Conservation (phyloP, 208 protist species). For the Wallacemonas sp. region DNA sequence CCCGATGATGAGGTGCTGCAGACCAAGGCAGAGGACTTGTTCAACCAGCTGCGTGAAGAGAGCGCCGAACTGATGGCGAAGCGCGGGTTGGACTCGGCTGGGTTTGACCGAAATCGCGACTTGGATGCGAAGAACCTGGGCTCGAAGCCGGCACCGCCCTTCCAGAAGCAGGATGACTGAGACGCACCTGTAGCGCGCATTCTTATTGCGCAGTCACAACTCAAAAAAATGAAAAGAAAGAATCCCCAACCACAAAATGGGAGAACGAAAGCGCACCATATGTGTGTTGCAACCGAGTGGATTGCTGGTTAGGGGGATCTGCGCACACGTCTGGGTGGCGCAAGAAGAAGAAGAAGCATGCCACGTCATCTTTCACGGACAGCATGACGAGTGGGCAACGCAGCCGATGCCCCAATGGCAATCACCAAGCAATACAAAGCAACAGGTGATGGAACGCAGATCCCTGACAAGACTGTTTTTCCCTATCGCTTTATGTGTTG, state of each 20-base stretch:
- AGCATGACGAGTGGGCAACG: too few species aligned
- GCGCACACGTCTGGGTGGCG: too few species aligned
- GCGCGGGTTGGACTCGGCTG: conserved; percentile 53
- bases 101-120: conserved; percentile 61
- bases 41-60: conserved; percentile 70
- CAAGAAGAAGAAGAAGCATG: too few species aligned
- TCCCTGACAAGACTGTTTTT: too few species aligned
- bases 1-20: conserved; percentile 69
- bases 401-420: too few species aligned
- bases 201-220: too few species aligned
- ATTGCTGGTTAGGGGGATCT: too few species aligned
- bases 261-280: conserved; percentile 1
- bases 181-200: too few species aligned
- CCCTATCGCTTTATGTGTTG: too few species aligned
- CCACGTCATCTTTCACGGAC: too few species aligned
- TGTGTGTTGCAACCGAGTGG: background rate
- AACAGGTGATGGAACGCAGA: too few species aligned
- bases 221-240: background rate
- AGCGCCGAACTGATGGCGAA: conserved; percentile 64
- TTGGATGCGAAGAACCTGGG: conserved; percentile 47
- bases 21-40: conserved; percentile 70
- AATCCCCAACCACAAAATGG: background rate
- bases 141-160: conserved; percentile 78
- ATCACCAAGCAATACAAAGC: too few species aligned
- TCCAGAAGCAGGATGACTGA: conserved; percentile 33